A percentile compares a stretch with the other conserved stretches of the same genome.
These are phyloP conservation scores for Cytospora piceicola DNA, from an alignment of 2,329 filamentous ascomycete species.

Conservation along the genomic window DNA sequence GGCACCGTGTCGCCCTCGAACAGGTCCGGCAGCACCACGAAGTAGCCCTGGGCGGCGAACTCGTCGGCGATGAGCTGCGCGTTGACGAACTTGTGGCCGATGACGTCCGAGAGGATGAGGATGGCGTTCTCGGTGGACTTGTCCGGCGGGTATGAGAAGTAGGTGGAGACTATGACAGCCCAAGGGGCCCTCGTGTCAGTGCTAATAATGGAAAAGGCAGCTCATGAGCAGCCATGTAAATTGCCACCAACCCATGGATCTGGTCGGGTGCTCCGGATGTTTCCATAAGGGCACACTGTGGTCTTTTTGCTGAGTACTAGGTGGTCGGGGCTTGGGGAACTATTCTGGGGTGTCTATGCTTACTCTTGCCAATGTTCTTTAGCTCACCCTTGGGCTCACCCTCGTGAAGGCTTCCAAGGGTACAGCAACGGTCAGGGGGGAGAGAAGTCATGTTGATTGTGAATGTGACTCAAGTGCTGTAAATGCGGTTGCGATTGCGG, in stretches of 20 bases:
- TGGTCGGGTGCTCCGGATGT: background rate
- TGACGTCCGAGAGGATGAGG: constrained; percentile 61
- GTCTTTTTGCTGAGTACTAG: background rate
- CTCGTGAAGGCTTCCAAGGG: constrained; percentile 5
- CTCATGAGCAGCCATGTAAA: background rate
- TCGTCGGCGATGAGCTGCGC: constrained; percentile 57
- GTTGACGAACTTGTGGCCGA: constrained; percentile 57
- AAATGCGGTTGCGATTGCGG: too few relatives aligned
- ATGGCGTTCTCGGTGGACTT: constrained; percentile 58
- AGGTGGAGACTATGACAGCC: constrained; percentile 2
- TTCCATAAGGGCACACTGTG: background rate
- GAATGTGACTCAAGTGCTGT: background rate
- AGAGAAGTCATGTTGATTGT: constrained; percentile 3
- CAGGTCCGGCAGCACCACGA: constrained; percentile 63
- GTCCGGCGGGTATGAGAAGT: constrained; percentile 50
- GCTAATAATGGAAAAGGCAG: background rate
- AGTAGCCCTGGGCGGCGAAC: constrained; percentile 65
- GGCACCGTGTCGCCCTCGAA: constrained; percentile 59
- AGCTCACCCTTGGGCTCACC: constrained; percentile 3
- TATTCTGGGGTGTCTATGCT: background rate
- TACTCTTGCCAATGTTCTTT: constrained; percentile 7
- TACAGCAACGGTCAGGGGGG: constrained; percentile 4
- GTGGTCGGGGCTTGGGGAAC: background rate
- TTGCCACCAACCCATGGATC: background rate
- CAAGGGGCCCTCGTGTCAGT: background rate